A percentile compares a stretch with the other conserved stretches of the same genome.
Evolutionary conservation across 163 green algal species (phyloP).

Genomic region (Scenedesmus sp.): DNA sequence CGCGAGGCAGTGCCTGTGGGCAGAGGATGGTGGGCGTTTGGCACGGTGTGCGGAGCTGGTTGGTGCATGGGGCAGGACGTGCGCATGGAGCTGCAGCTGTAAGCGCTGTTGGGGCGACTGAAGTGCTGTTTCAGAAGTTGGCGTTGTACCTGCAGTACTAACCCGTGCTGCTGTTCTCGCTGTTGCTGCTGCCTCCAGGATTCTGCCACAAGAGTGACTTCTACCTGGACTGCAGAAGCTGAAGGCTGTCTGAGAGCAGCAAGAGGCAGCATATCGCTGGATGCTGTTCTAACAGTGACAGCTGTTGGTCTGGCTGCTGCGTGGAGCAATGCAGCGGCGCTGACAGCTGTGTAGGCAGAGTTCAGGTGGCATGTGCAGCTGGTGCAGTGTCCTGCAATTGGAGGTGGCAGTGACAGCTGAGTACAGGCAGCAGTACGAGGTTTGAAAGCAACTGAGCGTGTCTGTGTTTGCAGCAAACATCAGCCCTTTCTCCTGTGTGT

Average conservation of each 20-base stretch:
- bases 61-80: too few species aligned
- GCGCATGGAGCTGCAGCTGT: neutral
- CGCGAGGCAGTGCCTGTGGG: neutral
- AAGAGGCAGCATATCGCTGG: neutral
- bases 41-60: neutral
- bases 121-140: neutral
- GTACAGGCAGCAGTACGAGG: too few species aligned
- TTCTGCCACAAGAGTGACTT: constrained; percentile 52
- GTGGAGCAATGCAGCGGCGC: neutral
- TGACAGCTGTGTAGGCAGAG: neutral
- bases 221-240: constrained; percentile 48
- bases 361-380: neutral
- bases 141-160: neutral
- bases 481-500: too few species aligned
- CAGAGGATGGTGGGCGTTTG: neutral
- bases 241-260: constrained; percentile 20
- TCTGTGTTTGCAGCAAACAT: too few species aligned
- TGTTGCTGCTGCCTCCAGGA: constrained; percentile 26
- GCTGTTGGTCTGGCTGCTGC: neutral
- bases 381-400: neutral
- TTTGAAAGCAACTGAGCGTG: too few species aligned
- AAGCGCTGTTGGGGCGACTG: neutral
- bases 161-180: neutral
- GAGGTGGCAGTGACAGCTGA: neutral
- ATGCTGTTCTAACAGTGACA: neutral